Conservation (phyloP, 192 early-diverging fungal species). For the Backusella mclennaniae region DNA sequence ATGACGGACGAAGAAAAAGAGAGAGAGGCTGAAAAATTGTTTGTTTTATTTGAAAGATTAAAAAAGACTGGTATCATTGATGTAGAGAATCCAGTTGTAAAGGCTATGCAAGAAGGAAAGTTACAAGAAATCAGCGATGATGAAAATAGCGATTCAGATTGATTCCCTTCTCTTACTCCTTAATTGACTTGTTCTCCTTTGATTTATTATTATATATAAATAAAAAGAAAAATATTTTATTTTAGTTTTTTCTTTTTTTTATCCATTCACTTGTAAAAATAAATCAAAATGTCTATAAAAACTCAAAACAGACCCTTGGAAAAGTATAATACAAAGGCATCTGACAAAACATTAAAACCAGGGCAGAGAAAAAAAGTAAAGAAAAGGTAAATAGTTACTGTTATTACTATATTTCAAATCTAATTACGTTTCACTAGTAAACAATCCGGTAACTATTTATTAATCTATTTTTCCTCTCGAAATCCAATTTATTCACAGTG, state of each 20-base stretch:
- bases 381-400: not conserved
- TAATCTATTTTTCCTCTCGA: not conserved
- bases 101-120: slow-evolving; percentile 45
- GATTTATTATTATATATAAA: not conserved
- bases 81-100: slow-evolving; percentile 68
- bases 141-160: slow-evolving; percentile 12
- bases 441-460: not conserved
- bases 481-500: not conserved
- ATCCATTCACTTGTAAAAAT: not conserved
- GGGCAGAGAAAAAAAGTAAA: not conserved
- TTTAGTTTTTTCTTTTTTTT: not conserved
- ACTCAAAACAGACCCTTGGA: not conserved
- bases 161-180: not conserved
- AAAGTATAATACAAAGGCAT: not conserved
- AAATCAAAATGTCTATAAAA: not conserved
- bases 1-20: slow-evolving; percentile 99
- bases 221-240: not conserved
- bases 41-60: slow-evolving; percentile 93
- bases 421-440: not conserved
- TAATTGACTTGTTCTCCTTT: not conserved
- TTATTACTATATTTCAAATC: not conserved
- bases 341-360: not conserved
- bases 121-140: slow-evolving; percentile 25
- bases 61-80: slow-evolving; percentile 91
- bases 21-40: slow-evolving; percentile 85